Evolutionary conservation across 148 eudicot species (phyloP).

Genomic region (Diospyros kaki): DNA sequence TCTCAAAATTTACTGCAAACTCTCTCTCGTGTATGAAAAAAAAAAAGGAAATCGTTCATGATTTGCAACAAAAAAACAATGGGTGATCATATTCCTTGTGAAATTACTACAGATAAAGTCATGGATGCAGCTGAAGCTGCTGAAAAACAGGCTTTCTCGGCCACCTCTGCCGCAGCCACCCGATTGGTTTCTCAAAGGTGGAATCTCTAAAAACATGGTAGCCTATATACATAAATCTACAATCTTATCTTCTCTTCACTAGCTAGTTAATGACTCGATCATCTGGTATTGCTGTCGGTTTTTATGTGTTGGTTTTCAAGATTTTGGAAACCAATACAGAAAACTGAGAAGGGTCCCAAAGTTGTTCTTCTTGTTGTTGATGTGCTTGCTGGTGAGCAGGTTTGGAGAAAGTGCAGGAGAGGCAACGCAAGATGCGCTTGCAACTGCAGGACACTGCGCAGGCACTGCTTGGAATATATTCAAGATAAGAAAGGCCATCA

Average conservation of each 20-base stretch:
- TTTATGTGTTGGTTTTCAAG: no score
- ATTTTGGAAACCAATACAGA: no score
- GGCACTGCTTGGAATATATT: conserved; percentile 85
- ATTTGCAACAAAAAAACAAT: neutral
- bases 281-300: no score
- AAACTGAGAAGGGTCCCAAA: neutral
- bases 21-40: no score
- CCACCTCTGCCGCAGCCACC: conserved; percentile 72
- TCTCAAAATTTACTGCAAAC: neutral
- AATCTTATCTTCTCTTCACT: no score
- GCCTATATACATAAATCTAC: neutral
- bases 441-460: conserved; percentile 78
- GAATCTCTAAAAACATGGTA: neutral
- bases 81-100: neutral
- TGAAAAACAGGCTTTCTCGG: conserved; percentile 63
- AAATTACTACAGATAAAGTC: conserved; percentile 55
- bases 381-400: conserved; percentile 26
- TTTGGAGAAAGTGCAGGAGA: conserved; percentile 85
- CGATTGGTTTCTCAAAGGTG: conserved; percentile 67
- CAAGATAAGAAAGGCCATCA: conserved; percentile 74
- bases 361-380: neutral
- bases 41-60: no score
- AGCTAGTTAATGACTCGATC: no score
- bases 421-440: conserved; percentile 72
- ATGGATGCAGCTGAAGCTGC: conserved; percentile 86